Conservation (phyloP, 306 rosid species). For the Calophaca sinica region DNA sequence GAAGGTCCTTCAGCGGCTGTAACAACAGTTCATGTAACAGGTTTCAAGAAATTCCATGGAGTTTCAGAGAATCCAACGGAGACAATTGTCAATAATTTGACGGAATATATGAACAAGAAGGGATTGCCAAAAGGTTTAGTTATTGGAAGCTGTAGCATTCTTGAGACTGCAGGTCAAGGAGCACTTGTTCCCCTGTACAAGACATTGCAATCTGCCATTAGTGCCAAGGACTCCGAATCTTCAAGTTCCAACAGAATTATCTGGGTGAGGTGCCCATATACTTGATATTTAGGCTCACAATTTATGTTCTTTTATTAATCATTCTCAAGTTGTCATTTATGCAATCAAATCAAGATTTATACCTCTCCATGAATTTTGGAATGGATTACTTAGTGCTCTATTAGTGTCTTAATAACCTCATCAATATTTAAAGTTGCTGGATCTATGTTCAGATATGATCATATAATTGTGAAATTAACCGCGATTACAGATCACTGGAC, state of each 20-base stretch:
- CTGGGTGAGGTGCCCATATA: slow-evolving; percentile 67
- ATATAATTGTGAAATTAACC: slow-evolving; percentile 6
- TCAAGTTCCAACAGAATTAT: slow-evolving; percentile 64
- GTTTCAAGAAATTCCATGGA: slow-evolving; percentile 97
- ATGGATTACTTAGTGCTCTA: neutral
- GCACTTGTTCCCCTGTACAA: slow-evolving; percentile 61
- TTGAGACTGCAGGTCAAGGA: slow-evolving; percentile 95
- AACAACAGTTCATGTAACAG: slow-evolving; percentile 81
- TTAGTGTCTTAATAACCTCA: slow-evolving; percentile 3
- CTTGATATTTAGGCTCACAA: slow-evolving; percentile 26
- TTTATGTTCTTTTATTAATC: slow-evolving; percentile 13
- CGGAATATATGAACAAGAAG: slow-evolving; percentile 70
- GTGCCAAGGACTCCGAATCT: slow-evolving; percentile 61
- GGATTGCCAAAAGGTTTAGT: slow-evolving; percentile 82
- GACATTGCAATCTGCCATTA: slow-evolving; percentile 72
- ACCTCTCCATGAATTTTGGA: neutral
- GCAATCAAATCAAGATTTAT: slow-evolving; percentile 30
- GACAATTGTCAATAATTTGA: slow-evolving; percentile 67
- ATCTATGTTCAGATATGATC: slow-evolving; percentile 16
- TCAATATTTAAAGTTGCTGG: slow-evolving; percentile 2
- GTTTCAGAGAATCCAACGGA: slow-evolving; percentile 97
- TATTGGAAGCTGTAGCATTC: slow-evolving; percentile 85
- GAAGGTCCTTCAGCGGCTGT: slow-evolving; percentile 83
- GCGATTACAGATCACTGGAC: slow-evolving; percentile 15
- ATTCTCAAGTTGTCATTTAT: neutral